Evolutionary conservation across 257 asterid genomes (phyloP).

Genomic region (Perilla frutescens): DNA sequence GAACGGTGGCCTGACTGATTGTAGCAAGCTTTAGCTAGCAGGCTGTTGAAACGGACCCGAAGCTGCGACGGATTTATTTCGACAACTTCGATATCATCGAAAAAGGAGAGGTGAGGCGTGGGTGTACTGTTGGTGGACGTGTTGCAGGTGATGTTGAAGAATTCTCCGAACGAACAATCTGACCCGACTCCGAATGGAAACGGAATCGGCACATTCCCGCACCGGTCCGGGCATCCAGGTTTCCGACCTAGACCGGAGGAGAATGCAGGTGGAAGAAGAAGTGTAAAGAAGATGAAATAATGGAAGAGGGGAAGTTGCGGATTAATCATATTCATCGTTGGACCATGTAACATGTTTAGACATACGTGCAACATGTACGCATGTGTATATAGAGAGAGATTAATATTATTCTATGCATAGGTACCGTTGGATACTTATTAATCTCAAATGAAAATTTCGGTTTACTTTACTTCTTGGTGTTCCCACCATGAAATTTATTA

Average conservation of each 20-base stretch:
- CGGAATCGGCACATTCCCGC: slow-evolving; percentile 19
- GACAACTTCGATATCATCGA: background rate
- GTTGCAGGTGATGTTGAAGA: slow-evolving; percentile 19
- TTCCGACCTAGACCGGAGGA: slow-evolving; percentile 6
- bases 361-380: no score
- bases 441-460: no score
- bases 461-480: no score
- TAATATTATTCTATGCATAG: no score
- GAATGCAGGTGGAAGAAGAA: background rate
- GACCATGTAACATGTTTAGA: background rate
- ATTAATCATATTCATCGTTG: background rate
- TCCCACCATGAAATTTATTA: no score
- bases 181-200: slow-evolving; percentile 31
- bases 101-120: background rate
- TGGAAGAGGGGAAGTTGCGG: background rate
- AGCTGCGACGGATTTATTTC: background rate
- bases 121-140: slow-evolving; percentile 7
- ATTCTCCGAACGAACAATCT: slow-evolving; percentile 2
- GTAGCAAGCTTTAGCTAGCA: no score
- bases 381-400: no score
- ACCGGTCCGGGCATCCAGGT: slow-evolving; percentile 27
- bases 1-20: background rate
- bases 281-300: background rate
- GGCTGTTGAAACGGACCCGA: background rate
- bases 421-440: no score